Base-by-base conservation (phyloP, 345 rosid genomes). In the Hibiscus tridactylites region DNA sequence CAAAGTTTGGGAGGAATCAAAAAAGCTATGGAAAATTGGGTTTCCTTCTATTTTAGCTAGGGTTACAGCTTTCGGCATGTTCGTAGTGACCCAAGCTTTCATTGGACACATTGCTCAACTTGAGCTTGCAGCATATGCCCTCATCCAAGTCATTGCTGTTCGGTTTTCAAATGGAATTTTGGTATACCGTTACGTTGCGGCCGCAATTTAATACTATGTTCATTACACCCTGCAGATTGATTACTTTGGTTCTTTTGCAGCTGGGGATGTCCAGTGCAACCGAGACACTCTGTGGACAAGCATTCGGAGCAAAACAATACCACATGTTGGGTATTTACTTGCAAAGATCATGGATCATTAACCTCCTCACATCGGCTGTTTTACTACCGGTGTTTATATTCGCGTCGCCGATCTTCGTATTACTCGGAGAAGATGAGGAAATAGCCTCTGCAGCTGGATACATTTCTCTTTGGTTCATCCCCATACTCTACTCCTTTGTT, bases 31-130 rank as follows among this genome's bases (percentile, higher is more conserved):
- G 87, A 83, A 79, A 71, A 59, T 86, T 70, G 82, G 83, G 33
- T 79, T 84, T 78, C 90, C 90, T 3, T 79, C 90, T 0, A 83
- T 85, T 70, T 57, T 88, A 63, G 78, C 85, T 3, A 73, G 87
- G 58, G 76, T 78, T 6, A 75, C 83, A 33, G 49, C 81, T 1
- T 88, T 83, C 65, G 88, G 90, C 6, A 76, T 82, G 66, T 78
- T 86, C 16, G 83, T 86, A 53, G 81, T 88, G 16, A 86, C 90
- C 15, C 92, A 86, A 53, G 87, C 86, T 12, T 88, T 88, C 73
- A 84, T 88, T 2, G 90, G 90, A 12, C 90, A 80, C 53, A 73
- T 86, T 31, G 74, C 82, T 10, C 70, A 77, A 13, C 13, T 81
- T 0, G 80, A 87, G 58, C 83, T 88, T 16, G 83, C 92, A 0